These are phyloP conservation scores for Quercus tomentella DNA, from an alignment of 331 rosid genomes.

Conservation along the genomic window DNA sequence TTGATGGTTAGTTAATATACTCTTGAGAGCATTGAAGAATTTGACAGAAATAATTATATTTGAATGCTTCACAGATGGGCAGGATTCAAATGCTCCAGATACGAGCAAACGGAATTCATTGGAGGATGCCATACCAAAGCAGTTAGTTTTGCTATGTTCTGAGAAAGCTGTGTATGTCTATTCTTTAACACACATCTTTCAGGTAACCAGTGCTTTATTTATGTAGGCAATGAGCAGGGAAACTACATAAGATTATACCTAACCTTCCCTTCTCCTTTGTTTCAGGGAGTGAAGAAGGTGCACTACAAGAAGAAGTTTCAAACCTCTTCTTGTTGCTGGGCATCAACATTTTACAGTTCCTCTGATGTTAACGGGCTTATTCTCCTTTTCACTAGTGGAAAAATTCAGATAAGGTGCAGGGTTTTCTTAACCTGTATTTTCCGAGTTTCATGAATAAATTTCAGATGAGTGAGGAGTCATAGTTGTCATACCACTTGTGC, in stretches of 20 bases:
- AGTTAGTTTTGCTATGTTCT: conserved; percentile 63
- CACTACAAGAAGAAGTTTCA: conserved; percentile 74
- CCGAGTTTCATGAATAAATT: background rate
- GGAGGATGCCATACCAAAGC: conserved; percentile 46
- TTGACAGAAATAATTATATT: background rate
- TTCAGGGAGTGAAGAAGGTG: conserved; percentile 86
- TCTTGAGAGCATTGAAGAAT: conserved; percentile 16
- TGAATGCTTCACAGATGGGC: conserved; percentile 42
- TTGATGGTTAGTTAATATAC: conserved; percentile 1
- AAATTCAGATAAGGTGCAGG: conserved; percentile 71
- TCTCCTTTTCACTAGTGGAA: conserved; percentile 61
- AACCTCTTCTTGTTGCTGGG: conserved; percentile 81
- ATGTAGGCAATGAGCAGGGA: background rate
- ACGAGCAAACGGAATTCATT: conserved; percentile 32
- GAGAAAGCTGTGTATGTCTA: conserved; percentile 80
- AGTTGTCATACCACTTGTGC: background rate
- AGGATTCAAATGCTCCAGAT: conserved; percentile 32
- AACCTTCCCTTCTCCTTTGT: conserved; percentile 1
- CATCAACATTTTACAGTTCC: conserved; percentile 55
- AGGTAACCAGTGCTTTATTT: conserved; percentile 41
- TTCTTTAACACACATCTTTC: conserved; percentile 67
- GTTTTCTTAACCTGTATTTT: background rate
- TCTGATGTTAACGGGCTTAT: conserved; percentile 43
- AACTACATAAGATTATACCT: conserved; percentile 7
- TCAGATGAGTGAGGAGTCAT: background rate